Base-by-base conservation (phyloP, 106 monocot genomes). In the Dendrobium chrysotoxum region DNA sequence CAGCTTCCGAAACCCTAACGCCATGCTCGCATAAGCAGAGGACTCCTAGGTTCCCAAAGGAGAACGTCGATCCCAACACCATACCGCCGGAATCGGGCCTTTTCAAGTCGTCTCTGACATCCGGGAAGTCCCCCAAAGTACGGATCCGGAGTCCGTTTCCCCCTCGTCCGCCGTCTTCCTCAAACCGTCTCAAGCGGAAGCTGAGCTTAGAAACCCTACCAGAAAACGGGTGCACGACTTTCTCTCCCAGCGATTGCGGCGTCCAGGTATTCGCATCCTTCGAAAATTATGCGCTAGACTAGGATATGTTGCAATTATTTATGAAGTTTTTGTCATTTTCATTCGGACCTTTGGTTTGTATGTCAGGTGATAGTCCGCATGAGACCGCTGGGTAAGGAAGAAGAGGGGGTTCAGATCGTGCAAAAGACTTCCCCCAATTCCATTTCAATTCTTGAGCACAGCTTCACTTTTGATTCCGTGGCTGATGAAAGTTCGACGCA, bases 391-490 rank as follows among this genome's bases (percentile, higher is more conserved):
- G 85, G 30, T 40, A 82, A 82, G 50, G 90, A 88, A 9, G 87
- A 91, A 76, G 92, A 82, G 82, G 86, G 57, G 16, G 86, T 85
- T 17, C 83, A 44, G 73, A 82, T 89, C 23, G 89, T 86, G 50
- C 86, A 92, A 77, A 95, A 91, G 83, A 80, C 88, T 26, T 89
- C 89, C 0, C 28, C 82, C 0, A 73, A 86, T 78, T 85, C 88
- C 1, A 77, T 95, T 40, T 87, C 91, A 7, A 83, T 95, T 47
- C 45, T 83, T 17, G 95, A 92, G 12, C 90, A 92, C 78, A 79
- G 79, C 53, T 95, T 92, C 86, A 92, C 92, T 11, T 95, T 92
- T 61, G 95, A 95, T 81, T 90, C 95, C 0, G 86, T 95, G 70
- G 87, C 85, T 17, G 92, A 95, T 68, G 50, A 84, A 13, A 64